Evolutionary conservation across 116 monocot species (phyloP).

Genomic region (Posidonia oceanica): DNA sequence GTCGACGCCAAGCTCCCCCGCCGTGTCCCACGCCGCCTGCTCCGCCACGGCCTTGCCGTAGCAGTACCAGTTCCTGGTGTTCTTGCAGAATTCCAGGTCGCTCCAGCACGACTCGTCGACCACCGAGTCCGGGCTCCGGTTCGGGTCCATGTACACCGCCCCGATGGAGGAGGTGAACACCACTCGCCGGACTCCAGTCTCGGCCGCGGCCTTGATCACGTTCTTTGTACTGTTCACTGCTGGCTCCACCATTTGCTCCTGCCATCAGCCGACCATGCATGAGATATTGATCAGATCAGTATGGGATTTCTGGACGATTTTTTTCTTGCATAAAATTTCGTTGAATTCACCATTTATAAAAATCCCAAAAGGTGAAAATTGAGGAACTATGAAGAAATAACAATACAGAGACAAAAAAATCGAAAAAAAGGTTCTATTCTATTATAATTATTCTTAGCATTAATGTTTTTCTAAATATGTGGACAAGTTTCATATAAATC

Average conservation of each 20-base stretch:
- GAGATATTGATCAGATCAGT: neutral
- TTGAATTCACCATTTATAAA: no score
- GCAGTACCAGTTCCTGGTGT: constrained; percentile 50
- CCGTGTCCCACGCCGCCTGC: constrained; percentile 49
- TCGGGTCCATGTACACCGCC: constrained; percentile 38
- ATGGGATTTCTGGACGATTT: no score
- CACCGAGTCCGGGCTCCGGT: constrained; percentile 14
- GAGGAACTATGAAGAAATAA: no score
- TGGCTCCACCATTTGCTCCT: constrained; percentile 17
- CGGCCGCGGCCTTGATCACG: constrained; percentile 23
- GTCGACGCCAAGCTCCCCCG: constrained; percentile 49
- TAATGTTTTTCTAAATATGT: no score
- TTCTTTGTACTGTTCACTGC: constrained; percentile 25
- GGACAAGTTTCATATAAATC: no score
- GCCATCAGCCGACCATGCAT: neutral
- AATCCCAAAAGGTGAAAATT: no score
- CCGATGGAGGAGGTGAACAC: constrained; percentile 39
- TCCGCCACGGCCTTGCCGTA: constrained; percentile 97
- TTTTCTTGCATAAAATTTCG: no score
- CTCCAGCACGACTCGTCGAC: constrained; percentile 38
- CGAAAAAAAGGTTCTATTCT: no score
- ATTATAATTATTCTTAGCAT: no score
- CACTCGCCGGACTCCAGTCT: constrained; percentile 16
- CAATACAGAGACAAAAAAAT: no score
- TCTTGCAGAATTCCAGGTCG: constrained; percentile 30